Percentiles rank a stretch among this genome's conserved stretches.
phyloP scores from a whole-genome alignment of 2,329 filamentous ascomycete species.

The Colletotrichum tropicicola region DNA sequence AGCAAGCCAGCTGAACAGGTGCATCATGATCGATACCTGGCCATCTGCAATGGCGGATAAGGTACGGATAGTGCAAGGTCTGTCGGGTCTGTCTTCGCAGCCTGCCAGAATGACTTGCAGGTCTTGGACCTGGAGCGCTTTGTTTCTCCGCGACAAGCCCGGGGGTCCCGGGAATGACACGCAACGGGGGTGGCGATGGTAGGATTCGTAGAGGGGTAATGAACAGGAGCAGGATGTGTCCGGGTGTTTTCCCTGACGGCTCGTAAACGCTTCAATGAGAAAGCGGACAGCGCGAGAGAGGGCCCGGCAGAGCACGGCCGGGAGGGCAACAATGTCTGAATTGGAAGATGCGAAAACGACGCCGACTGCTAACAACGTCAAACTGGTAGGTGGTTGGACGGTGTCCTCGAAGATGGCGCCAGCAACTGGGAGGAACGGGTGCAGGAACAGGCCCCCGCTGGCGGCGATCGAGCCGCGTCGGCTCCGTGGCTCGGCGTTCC shows the following conservation, averaged over 20 bases:
- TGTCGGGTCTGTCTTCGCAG: background rate
- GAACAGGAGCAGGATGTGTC: background rate
- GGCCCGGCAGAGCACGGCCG: background rate
- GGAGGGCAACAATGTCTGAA: too few relatives aligned
- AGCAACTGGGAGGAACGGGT: background rate
- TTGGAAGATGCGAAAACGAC: too few relatives aligned
- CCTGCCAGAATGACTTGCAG: background rate
- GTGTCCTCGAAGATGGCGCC: too few relatives aligned
- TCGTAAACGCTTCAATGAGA: constrained; percentile 21
- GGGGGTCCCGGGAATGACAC: background rate
- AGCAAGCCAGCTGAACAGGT: constrained; percentile 3
- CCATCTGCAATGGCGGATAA: background rate
- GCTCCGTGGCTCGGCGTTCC: constrained; percentile 18
- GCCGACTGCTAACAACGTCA: too few relatives aligned
- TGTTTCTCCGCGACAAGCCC: background rate
- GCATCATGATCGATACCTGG: background rate
- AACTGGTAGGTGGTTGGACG: too few relatives aligned
- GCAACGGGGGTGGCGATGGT: background rate
- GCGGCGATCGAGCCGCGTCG: constrained; percentile 19
- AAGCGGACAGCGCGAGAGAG: background rate
- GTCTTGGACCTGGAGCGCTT: background rate
- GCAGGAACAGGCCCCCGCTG: background rate
- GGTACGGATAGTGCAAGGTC: background rate
- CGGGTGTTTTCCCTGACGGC: background rate
- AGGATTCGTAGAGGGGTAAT: constrained; percentile 15